Evolutionary conservation across 2,329 filamentous ascomycete species (phyloP).

Genomic region (Phialemonium atrogriseum): DNA sequence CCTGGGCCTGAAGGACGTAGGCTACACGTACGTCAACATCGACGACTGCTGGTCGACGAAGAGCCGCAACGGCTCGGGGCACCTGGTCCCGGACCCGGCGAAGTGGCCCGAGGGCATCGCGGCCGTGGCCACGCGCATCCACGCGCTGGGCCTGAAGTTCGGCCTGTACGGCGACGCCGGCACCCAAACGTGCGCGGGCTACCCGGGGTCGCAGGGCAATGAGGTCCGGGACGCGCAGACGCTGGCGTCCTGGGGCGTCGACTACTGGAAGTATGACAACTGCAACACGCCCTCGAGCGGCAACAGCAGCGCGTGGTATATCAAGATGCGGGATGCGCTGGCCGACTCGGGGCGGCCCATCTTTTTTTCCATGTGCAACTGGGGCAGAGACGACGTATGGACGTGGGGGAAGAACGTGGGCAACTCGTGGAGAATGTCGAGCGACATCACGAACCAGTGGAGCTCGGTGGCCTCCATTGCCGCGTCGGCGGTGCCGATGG

Average conservation of each 20-base stretch:
- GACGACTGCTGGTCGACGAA: constrained; percentile 55
- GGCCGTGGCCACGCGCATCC: constrained; percentile 23
- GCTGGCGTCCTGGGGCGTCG: constrained; percentile 43
- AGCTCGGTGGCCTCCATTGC: constrained; percentile 11
- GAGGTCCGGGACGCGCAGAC: constrained; percentile 43
- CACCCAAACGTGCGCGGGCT: constrained; percentile 40
- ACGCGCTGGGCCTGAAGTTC: constrained; percentile 25
- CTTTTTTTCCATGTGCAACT: constrained; percentile 24
- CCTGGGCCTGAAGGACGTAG: constrained; percentile 41
- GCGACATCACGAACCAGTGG: constrained; percentile 24
- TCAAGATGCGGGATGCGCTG: constrained; percentile 24
- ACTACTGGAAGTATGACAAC: constrained; percentile 46
- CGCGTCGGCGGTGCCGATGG: constrained; percentile 5
- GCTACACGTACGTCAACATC: constrained; percentile 51
- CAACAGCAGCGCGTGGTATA: constrained; percentile 20
- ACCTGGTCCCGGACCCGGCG: constrained; percentile 19
- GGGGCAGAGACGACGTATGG: constrained; percentile 28
- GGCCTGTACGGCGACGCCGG: constrained; percentile 34
- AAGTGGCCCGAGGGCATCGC: constrained; percentile 29
- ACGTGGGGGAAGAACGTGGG: constrained; percentile 34
- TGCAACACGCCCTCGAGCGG: constrained; percentile 19
- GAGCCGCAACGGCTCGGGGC: constrained; percentile 3
- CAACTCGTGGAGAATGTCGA: constrained; percentile 28
- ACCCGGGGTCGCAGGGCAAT: constrained; percentile 39
- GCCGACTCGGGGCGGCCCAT: constrained; percentile 21